Evolutionary conservation across 1,284 basidiomycete species (phyloP).

Genomic region (Ceratobasidium sp.): DNA sequence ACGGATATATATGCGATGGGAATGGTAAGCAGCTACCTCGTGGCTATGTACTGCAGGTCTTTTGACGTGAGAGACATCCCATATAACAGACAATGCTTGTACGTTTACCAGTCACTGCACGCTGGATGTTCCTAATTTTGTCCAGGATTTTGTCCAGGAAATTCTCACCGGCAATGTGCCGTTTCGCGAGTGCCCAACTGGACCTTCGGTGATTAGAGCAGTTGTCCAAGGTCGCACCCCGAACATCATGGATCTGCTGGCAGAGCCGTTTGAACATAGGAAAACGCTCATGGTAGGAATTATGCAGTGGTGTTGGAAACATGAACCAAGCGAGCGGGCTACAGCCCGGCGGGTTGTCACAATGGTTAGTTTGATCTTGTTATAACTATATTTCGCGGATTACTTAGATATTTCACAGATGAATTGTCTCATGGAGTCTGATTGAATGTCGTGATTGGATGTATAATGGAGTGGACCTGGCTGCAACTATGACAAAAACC

Average conservation of each 20-base stretch:
- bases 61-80: neutral
- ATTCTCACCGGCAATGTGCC: neutral
- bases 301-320: neutral
- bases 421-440: no score
- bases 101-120: neutral
- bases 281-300: neutral
- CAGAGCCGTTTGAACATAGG: neutral
- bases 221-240: neutral
- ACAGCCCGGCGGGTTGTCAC: neutral
- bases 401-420: no score
- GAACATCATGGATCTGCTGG: neutral
- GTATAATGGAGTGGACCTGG: no score
- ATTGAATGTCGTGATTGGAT: no score
- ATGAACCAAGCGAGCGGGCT: neutral
- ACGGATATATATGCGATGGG: neutral
- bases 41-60: neutral
- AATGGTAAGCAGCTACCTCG: neutral
- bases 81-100: neutral
- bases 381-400: no score
- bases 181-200: neutral
- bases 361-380: neutral
- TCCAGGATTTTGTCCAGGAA: neutral
- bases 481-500: no score
- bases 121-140: neutral
- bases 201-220: neutral